Percentiles rank a stretch among this genome's conserved stretches.
These are phyloP conservation scores for Cucurbitaria berberidis DNA, from an alignment of 2,329 filamentous ascomycete genomes.

Conservation along the genomic window DNA sequence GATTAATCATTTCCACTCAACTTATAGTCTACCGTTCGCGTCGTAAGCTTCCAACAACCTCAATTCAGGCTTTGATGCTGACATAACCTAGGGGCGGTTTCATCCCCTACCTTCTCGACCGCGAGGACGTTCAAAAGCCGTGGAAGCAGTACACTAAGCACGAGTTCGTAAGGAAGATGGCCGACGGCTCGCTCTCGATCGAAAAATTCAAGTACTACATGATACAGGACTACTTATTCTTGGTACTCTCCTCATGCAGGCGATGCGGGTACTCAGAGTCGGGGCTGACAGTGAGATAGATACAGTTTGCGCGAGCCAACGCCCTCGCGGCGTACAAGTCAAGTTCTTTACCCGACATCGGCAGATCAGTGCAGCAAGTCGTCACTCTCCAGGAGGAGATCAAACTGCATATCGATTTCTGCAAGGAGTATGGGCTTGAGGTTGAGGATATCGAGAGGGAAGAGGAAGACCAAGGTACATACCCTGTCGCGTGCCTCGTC, in stretches of 20 bases:
- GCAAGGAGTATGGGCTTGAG: constrained; percentile 77
- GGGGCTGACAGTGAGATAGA: constrained; percentile 54
- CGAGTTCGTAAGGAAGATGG: constrained; percentile 79
- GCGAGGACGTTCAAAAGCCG: constrained; percentile 72
- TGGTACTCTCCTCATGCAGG: constrained; percentile 59
- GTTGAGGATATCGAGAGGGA: constrained; percentile 73
- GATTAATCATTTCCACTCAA: constrained; percentile 79
- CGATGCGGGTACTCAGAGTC: background rate
- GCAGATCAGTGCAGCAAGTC: constrained; percentile 72
- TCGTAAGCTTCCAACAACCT: constrained; percentile 45
- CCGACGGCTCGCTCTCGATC: constrained; percentile 73
- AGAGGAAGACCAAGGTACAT: constrained; percentile 68
- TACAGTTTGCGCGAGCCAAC: constrained; percentile 87
- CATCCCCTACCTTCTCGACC: constrained; percentile 78
- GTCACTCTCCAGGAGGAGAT: constrained; percentile 80
- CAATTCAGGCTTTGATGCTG: background rate
- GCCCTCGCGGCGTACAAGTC: constrained; percentile 86
- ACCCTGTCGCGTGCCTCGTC: background rate
- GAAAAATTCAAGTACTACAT: constrained; percentile 88
- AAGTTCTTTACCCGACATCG: constrained; percentile 74
- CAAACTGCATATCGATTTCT: constrained; percentile 81
- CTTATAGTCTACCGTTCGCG: constrained; percentile 70
- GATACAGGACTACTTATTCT: constrained; percentile 88
- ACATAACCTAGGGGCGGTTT: constrained; percentile 65
- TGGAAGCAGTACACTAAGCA: constrained; percentile 84